Evolutionary conservation across 169 alveolate genomes (phyloP), one percentile per base, ranked within the genome.

Genomic region (Cryptosporidium sp.): DNA sequence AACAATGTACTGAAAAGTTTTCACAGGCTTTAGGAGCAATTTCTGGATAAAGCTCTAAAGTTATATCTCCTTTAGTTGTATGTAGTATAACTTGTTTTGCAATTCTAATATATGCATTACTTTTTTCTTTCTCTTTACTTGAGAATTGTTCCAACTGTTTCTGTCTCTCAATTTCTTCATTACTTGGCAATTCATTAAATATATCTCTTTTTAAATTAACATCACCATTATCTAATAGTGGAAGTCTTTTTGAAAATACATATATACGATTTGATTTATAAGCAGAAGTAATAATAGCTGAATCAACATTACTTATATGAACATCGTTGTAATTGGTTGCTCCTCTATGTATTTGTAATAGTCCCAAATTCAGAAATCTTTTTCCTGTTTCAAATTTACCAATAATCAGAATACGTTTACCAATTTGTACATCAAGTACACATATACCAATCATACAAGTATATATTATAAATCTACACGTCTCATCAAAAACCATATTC

Each of bases 11-110:
- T 4, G 98, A 92, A 92, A 98, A 98, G 94, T 98, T 98, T 91
- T 98, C 99, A 18, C 98, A 98, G 16, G 99, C 96, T 91, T 96
- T 97, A 37, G 99, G 99, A 65, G 98, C 96, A 85, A 87, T 92
- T 84, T 96, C 92, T 55, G 94, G 94, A 93, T 94, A 97, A 69
- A 98, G 95, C 70, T 96, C 95, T 37, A 98, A 94, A 91, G 96
- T 94, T 10, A 98, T 97, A 91, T 98, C 99, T 1, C 99, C 99
- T 91, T 95, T 92, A n/a, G 98, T 96, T 41, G 99, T 98, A 92
- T 97, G 98, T 41, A 98, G 96, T 29, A 97, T 94, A 8, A 99
- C 99, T 86, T 94, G 91, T 41, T 93, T 93, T 31, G 97, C 97
- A 16, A 95, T 85, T 69, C 93, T 85, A 37, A 71, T 48, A 67